Evolutionary conservation across 139 green algal genomes (phyloP).

Genomic region (Chlamydomonas schloesseri): DNA sequence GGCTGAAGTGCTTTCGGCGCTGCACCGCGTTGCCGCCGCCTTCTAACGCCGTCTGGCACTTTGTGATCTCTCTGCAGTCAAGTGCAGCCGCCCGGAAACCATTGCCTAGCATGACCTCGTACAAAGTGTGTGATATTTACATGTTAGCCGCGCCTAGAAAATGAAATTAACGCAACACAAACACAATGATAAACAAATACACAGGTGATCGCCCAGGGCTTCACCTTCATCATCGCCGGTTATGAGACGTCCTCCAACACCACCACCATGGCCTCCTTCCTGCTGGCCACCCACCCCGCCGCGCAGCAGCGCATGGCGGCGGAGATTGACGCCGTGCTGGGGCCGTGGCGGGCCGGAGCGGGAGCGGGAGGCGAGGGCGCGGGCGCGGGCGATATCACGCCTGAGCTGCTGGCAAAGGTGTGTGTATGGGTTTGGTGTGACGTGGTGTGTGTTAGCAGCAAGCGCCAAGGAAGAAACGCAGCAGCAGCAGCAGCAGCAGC

Average conservation of each 20-base stretch:
- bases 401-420: background rate
- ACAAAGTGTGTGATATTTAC: too few species aligned
- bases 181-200: too few species aligned
- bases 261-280: constrained; percentile 44
- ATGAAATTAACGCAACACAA: too few species aligned
- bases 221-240: constrained; percentile 19
- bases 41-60: background rate
- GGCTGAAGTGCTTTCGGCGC: background rate
- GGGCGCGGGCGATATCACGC: background rate
- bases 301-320: constrained; percentile 1
- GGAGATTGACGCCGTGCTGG: background rate
- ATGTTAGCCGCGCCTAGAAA: too few species aligned
- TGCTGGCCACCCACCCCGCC: constrained; percentile 41
- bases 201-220: constrained; percentile 13
- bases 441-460: background rate
- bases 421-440: background rate
- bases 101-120: background rate
- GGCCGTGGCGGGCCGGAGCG: too few species aligned
- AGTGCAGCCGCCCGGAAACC: too few species aligned
- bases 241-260: constrained; percentile 60
- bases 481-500: too few species aligned
- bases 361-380: too few species aligned
- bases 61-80: background rate
- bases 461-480: too few species aligned
- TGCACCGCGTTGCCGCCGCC: too few species aligned